phyloP scores from a whole-genome alignment of 495 filamentous ascomycete species.

The Aspergillus haitiensis region DNA sequence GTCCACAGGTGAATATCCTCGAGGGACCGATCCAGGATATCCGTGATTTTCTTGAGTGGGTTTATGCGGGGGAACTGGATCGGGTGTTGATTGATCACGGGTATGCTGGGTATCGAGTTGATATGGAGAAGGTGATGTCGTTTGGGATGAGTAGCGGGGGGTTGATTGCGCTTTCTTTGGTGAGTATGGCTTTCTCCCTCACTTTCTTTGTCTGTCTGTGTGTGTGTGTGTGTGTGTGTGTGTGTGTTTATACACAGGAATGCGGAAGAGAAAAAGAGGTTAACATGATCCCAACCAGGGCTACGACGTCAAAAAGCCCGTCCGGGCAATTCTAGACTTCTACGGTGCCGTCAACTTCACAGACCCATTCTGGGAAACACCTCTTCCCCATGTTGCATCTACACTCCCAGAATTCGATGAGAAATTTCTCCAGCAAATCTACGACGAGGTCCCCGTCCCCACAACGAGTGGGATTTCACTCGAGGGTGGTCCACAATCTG shows the following conservation, averaged over 20 bases:
- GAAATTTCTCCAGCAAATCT: slow-evolving; percentile 28
- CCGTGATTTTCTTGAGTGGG: slow-evolving; percentile 26
- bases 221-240: neutral
- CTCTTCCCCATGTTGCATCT: slow-evolving; percentile 63
- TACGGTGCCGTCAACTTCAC: slow-evolving; percentile 40
- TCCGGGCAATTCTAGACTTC: slow-evolving; percentile 36
- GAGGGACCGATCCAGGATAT: slow-evolving; percentile 33
- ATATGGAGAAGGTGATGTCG: slow-evolving; percentile 33
- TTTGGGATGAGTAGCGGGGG: slow-evolving; percentile 39
- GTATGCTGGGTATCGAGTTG: slow-evolving; percentile 22
- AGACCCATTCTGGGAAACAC: slow-evolving; percentile 55
- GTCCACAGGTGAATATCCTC: slow-evolving; percentile 33
- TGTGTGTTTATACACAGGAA: neutral
- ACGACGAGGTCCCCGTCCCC: slow-evolving; percentile 31
- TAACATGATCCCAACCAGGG: slow-evolving; percentile 22
- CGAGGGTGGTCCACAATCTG: slow-evolving; percentile 26
- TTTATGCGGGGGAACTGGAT: slow-evolving; percentile 29
- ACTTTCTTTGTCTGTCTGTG: neutral
- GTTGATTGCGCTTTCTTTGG: slow-evolving; percentile 32
- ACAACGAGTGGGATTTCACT: slow-evolving; percentile 35
- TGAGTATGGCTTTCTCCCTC: slow-evolving; percentile 16
- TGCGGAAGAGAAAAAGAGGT: neutral
- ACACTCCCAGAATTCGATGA: slow-evolving; percentile 20
- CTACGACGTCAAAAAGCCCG: slow-evolving; percentile 27
- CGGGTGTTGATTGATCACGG: slow-evolving; percentile 15